A percentile compares a stretch with the other conserved stretches of the same genome.
phyloP scores from a whole-genome alignment of 2,329 filamentous ascomycete species.

The Claviceps capensis region DNA sequence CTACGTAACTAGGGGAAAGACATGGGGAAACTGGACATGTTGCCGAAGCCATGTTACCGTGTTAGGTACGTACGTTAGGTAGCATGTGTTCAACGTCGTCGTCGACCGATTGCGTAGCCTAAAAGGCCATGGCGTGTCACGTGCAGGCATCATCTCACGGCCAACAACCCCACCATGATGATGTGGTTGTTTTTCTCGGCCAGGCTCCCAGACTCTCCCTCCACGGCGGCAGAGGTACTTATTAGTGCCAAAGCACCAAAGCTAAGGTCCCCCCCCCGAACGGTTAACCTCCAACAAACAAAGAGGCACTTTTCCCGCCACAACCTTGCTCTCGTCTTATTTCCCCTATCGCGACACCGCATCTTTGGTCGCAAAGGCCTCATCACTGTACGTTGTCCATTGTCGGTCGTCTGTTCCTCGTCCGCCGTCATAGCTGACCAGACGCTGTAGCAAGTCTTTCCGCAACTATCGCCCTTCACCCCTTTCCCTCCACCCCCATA shows the following conservation, averaged over 20 bases:
- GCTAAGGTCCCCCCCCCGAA: not conserved
- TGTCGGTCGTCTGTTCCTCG: not conserved
- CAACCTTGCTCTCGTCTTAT: not conserved
- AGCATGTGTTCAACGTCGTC: not conserved
- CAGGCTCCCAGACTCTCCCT: conserved; percentile 13
- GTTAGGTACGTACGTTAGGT: not conserved
- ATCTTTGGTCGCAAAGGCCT: conserved; percentile 1
- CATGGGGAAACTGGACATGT: no score
- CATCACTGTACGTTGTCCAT: not conserved
- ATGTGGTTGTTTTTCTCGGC: conserved; percentile 20
- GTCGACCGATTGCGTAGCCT: conserved; percentile 3
- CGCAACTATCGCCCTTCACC: conserved; percentile 11
- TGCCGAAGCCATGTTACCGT: not conserved
- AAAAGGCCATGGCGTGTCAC: conserved; percentile 13
- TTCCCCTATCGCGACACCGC: conserved; percentile 1
- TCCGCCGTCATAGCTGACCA: not conserved
- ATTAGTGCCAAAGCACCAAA: conserved; percentile 1
- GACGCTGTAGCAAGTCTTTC: not conserved
- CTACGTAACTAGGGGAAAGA: no score
- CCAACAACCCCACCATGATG: conserved; percentile 17
- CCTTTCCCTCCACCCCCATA: conserved; percentile 11
- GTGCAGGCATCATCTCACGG: conserved; percentile 17
- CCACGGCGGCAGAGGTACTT: conserved; percentile 5
- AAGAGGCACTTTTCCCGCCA: conserved; percentile 6
- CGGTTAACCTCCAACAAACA: conserved; percentile 4